Base-by-base conservation (phyloP, 441 rosid species). In the Populus trichocarpa region DNA sequence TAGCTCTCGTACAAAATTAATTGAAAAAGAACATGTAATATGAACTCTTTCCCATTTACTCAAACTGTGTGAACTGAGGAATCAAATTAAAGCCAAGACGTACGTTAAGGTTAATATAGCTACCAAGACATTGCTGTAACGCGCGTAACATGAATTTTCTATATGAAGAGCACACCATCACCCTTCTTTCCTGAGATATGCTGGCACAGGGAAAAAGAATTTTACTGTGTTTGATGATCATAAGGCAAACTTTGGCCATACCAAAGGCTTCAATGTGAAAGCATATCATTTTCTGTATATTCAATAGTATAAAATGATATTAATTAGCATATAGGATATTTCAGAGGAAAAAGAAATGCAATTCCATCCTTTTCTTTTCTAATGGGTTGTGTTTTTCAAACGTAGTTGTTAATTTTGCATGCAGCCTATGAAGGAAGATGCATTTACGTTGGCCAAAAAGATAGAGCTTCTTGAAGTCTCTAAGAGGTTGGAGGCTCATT, bases 391-490 rank as follows among this genome's bases (percentile, higher is more conserved):
- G 16, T 8, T 32, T 28, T 71, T 13, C 36, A 8, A 40, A 14
- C 18, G 13, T 25, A 7, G 70, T 6, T 3, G 11, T 38, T 38
- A 42, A 61, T 67, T 42, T 69, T 71, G 72, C 66, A 77, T 82
- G 83, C 87, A 91, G 90, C 71, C 78, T 78, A 57, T 69, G 66
- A 86, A 86, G 75, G 90, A 82, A 30, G 91, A 88, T 57, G 69
- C 88, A 5, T 69, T 82, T 6, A 85, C 79, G 81, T 79, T 92
- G 85, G 80, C 81, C 32, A 92, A 85, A 89, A 90, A 85, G 86
- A 83, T 93, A 2, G 93, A 92, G 81, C 79, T 79, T 42, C 87
- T 95, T 12, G 86, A 93, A 78, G 85, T 83, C 74, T 90, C 90
- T 20, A 89, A 85, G 80, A 74, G 97, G 97, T 94, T 76, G 28